Percentiles rank a stretch among this genome's conserved stretches.
These are phyloP conservation scores for Colletotrichum tropicale DNA, from an alignment of 2,329 filamentous ascomycete genomes.

Conservation along the genomic window DNA sequence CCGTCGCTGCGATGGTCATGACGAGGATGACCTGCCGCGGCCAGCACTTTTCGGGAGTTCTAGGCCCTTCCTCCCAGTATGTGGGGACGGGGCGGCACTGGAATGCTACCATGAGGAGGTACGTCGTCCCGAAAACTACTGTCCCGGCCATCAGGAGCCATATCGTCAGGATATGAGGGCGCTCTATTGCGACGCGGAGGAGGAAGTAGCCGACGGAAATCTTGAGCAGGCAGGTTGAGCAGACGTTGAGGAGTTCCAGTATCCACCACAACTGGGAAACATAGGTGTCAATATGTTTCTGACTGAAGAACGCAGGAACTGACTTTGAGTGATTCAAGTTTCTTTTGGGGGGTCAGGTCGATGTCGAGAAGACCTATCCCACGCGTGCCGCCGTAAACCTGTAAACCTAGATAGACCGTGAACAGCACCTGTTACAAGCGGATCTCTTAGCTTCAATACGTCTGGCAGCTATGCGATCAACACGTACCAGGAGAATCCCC, in stretches of 20 bases:
- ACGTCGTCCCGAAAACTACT: slow-evolving; percentile 38
- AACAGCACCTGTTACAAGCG: not conserved
- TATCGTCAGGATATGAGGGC: slow-evolving; percentile 37
- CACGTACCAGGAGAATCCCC: slow-evolving; percentile 29
- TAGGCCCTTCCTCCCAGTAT: slow-evolving; percentile 37
- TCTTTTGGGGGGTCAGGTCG: not conserved
- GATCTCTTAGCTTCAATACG: not conserved
- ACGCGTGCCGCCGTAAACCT: not conserved
- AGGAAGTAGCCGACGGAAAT: slow-evolving; percentile 47
- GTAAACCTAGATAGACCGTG: not conserved
- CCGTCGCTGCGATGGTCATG: slow-evolving; percentile 40
- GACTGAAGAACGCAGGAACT: not conserved
- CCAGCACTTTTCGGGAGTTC: slow-evolving; percentile 32
- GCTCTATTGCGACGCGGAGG: slow-evolving; percentile 41
- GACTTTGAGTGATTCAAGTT: not conserved
- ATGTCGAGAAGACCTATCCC: not conserved
- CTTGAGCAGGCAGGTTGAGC: slow-evolving; percentile 35
- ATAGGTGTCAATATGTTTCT: not conserved
- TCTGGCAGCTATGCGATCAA: not conserved
- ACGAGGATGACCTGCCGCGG: slow-evolving; percentile 26
- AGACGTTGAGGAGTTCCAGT: slow-evolving; percentile 44
- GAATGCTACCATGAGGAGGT: slow-evolving; percentile 45
- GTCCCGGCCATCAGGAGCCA: slow-evolving; percentile 36
- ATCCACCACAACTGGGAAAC: slow-evolving; percentile 37
- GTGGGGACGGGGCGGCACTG: slow-evolving; percentile 42